Evolutionary conservation across 768 basidiomycete species (phyloP).

Genomic region (Leccinum uliginosum): DNA sequence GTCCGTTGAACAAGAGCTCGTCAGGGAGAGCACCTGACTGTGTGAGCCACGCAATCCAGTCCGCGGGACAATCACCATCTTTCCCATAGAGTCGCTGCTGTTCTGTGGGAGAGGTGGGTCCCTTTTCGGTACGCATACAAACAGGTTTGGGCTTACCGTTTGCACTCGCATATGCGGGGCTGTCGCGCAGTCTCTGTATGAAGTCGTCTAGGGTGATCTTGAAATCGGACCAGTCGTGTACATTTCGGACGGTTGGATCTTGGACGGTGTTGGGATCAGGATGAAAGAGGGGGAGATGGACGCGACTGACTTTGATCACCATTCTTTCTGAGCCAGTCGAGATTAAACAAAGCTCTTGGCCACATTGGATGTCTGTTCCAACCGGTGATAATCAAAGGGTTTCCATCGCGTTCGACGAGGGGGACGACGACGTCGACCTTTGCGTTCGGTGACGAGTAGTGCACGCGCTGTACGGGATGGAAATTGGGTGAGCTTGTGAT

Average conservation of each 20-base stretch:
- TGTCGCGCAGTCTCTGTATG: conserved; percentile 39
- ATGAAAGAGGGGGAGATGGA: not conserved
- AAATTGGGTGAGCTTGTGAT: conserved; percentile 41
- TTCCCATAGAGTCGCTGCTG: conserved; percentile 69
- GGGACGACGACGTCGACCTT: conserved; percentile 32
- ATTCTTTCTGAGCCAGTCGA: conserved; percentile 48
- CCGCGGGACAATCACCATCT: conserved; percentile 62
- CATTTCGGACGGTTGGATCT: conserved; percentile 63
- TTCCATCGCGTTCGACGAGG: conserved; percentile 45
- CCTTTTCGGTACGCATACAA: not conserved
- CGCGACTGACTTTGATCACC: conserved; percentile 23
- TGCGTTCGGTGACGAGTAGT: conserved; percentile 26
- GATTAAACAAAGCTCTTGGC: conserved; percentile 49
- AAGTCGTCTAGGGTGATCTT: conserved; percentile 51
- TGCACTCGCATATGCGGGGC: conserved; percentile 31
- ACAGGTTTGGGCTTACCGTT: conserved; percentile 32
- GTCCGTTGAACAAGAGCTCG: conserved; percentile 46
- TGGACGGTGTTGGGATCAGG: conserved; percentile 4
- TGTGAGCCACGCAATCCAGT: conserved; percentile 63
- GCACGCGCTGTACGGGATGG: conserved; percentile 35
- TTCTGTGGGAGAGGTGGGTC: conserved; percentile 35
- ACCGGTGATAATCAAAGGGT: conserved; percentile 61
- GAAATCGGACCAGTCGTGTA: conserved; percentile 53
- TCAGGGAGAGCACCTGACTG: conserved; percentile 45
- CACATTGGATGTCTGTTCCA: conserved; percentile 54